A percentile compares a stretch with the other conserved stretches of the same genome.
Evolutionary conservation across 2,329 filamentous ascomycete species (phyloP).

Genomic region (Fusarium sp.): DNA sequence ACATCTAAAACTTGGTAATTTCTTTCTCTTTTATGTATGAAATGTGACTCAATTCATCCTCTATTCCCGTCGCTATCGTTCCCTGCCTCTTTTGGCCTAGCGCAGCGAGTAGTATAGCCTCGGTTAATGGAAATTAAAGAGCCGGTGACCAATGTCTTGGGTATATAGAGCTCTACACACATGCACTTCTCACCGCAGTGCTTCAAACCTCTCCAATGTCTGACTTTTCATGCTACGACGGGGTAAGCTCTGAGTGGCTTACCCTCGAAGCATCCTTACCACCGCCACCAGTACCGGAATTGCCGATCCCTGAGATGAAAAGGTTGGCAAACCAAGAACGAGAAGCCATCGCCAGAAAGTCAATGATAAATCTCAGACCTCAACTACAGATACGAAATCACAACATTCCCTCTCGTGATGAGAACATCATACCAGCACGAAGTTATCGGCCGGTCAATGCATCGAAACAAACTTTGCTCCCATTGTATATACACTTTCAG

Average conservation of each 20-base stretch:
- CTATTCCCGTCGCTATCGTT: not conserved
- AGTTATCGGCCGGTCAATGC: not conserved
- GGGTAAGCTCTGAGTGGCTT: not conserved
- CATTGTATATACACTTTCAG: slow-evolving; percentile 5
- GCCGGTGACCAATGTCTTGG: rapidly evolving
- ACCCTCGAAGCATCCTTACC: not conserved
- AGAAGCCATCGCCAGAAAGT: not conserved
- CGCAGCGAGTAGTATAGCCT: not conserved
- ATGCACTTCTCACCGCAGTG: rapidly evolving
- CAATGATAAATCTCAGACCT: not conserved
- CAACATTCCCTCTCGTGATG: not conserved
- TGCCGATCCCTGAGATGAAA: not conserved
- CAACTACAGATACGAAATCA: not conserved
- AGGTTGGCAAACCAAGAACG: not conserved
- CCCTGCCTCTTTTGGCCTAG: not conserved
- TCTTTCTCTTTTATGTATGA: not conserved
- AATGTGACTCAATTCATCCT: rapidly evolving
- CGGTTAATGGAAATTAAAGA: not conserved
- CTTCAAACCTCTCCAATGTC: not conserved
- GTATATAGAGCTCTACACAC: not conserved
- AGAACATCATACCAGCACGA: not conserved
- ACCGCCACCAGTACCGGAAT: not conserved
- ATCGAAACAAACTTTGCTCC: rapidly evolving
- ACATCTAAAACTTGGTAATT: rapidly evolving
- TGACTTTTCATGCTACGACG: not conserved